These are phyloP conservation scores for Linum usitatissimum DNA, from an alignment of 345 rosid genomes.

Conservation along the genomic window DNA sequence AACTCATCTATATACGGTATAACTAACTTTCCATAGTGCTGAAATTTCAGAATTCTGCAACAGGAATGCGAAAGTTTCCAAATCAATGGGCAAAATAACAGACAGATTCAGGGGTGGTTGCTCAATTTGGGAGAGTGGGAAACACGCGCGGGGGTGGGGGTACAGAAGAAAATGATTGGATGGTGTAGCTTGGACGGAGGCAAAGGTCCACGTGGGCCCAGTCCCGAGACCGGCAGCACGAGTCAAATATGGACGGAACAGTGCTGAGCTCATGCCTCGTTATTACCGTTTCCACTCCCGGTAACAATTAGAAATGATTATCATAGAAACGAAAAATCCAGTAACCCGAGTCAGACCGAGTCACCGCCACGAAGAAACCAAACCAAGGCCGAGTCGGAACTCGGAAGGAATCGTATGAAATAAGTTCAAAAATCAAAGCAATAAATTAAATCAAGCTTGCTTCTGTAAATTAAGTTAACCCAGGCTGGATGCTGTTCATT, in stretches of 20 bases:
- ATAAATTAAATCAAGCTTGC: background rate
- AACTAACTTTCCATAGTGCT: too few relatives aligned
- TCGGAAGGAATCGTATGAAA: background rate
- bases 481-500: background rate
- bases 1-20: too few relatives aligned
- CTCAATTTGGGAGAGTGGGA: background rate
- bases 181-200: background rate
- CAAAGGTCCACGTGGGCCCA: background rate
- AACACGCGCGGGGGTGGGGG: background rate
- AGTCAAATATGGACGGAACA: background rate
- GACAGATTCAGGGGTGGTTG: background rate
- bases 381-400: background rate
- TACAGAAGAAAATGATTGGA: background rate
- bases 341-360: background rate
- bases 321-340: too few relatives aligned
- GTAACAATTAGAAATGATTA: too few relatives aligned
- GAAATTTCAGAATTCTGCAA: too few relatives aligned
- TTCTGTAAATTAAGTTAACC: background rate
- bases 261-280: background rate
- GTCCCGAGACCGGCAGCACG: background rate
- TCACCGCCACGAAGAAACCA: background rate
- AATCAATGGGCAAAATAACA: background rate
- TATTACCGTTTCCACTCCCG: background rate
- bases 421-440: background rate
- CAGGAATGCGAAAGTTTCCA: background rate